Evolutionary conservation across 1,139 yeast genomes (phyloP), one percentile per base, ranked within the genome.

Genomic region (Magnusiomyces sp.): DNA sequence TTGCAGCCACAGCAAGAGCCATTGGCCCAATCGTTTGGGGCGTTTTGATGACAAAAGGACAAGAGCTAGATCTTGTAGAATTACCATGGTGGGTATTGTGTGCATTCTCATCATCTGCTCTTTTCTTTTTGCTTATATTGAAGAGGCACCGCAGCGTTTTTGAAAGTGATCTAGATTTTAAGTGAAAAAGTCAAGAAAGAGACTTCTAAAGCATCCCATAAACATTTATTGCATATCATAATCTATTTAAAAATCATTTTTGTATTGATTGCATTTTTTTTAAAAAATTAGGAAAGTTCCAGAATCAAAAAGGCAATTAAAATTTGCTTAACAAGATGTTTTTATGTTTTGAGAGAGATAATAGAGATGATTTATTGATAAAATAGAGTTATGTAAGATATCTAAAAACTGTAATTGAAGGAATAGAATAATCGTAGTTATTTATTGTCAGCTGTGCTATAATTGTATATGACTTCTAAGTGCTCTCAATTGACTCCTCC

Each of bases 21-120:
- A 43, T 76, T 1, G 85, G 81, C 2, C 87, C 87, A 0, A 62
- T 79, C 16, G 40, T 70, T 1, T 79, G 83, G 81, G 86, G 86
- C 10, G 66, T 64, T 48, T 58, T 80, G 41, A 78, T 80, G 74
- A 69, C 81, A 1, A 67, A 67, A 55, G 72, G 74, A 27, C 76
- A 77, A 55, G 61, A 59, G n/a, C 56, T 63, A 33, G 67, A 71
- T 10, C 61, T 70, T 42, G 79, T 74, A 0, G 76, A 77, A 65
- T 53, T 77, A 5, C 73, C 81, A 0, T 80, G 83, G 83, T 71
- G 75, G 46, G 46, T 64, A 1, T 56, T 79, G 33, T 65, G 76
- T 1, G 48, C 68, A 1, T 52, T 64, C 45, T 57, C 60, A 19
- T 40, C 49, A 16, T 44, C 53, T 4, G 57, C 10, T 2, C 46